Evolutionary conservation across 2,329 filamentous ascomycete genomes (phyloP).

Genomic region (Coniosporium tulheliwenetii): DNA sequence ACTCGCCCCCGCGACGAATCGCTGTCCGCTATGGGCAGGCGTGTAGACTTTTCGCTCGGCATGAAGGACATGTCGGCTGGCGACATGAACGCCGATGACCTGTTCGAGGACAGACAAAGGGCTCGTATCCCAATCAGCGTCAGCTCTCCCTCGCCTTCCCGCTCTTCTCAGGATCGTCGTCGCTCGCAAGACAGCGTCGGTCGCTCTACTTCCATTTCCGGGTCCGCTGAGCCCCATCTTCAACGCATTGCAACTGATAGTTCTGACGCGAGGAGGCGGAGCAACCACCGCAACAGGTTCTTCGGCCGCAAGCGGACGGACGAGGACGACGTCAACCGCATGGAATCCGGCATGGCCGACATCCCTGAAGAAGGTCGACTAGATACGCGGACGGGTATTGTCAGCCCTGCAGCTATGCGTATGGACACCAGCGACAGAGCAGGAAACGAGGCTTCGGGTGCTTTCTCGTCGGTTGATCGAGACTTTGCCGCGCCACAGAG

Average conservation of each 20-base stretch:
- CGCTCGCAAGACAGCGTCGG: slow-evolving; percentile 13
- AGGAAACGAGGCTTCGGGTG: slow-evolving; percentile 4
- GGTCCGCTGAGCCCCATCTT: slow-evolving; percentile 2
- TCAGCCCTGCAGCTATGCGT: slow-evolving; percentile 14
- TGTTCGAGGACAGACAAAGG: slow-evolving; percentile 39
- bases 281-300: slow-evolving; percentile 44
- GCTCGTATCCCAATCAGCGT: slow-evolving; percentile 26
- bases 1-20: slow-evolving; percentile 40
- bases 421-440: slow-evolving; percentile 13
- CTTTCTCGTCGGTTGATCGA: slow-evolving; percentile 5
- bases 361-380: slow-evolving; percentile 16
- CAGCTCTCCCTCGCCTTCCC: slow-evolving; percentile 18
- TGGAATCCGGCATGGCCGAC: slow-evolving; percentile 20
- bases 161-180: slow-evolving; percentile 12
- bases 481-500: slow-evolving; percentile 4
- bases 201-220: slow-evolving; percentile 14
- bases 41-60: slow-evolving; percentile 56
- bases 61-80: slow-evolving; percentile 43
- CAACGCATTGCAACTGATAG: slow-evolving; percentile 19
- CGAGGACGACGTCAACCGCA: slow-evolving; percentile 11
- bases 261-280: slow-evolving; percentile 16
- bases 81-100: slow-evolving; percentile 45
- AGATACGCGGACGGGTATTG: slow-evolving; percentile 15
- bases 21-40: slow-evolving; percentile 40
- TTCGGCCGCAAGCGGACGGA: slow-evolving; percentile 30